Evolutionary conservation across 495 filamentous ascomycete genomes (phyloP).

Genomic region (Tetracladium marchalianum): DNA sequence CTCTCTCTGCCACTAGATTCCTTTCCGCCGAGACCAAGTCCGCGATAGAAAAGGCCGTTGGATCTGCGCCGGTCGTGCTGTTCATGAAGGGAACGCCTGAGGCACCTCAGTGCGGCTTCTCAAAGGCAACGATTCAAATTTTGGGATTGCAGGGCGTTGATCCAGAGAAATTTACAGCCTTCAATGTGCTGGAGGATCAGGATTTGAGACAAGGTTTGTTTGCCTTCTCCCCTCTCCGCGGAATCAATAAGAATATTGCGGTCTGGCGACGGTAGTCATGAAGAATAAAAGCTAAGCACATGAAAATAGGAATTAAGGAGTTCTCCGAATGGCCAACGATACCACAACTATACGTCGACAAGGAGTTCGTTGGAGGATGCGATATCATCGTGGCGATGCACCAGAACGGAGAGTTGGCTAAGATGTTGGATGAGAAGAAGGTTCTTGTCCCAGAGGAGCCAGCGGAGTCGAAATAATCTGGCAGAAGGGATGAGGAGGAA

Average conservation of each 20-base stretch:
- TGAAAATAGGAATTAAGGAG: slow-evolving; percentile 76
- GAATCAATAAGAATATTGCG: background rate
- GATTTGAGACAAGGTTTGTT: slow-evolving; percentile 74
- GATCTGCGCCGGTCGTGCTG: slow-evolving; percentile 79
- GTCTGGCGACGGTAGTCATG: background rate
- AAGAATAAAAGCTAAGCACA: slow-evolving; percentile 2
- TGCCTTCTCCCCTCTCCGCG: background rate
- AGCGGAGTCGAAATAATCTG: slow-evolving; percentile 5
- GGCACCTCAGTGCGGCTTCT: slow-evolving; percentile 96
- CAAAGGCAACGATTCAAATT: slow-evolving; percentile 88
- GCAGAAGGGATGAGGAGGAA: background rate
- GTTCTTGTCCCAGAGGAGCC: slow-evolving; percentile 52
- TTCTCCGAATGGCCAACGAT: slow-evolving; percentile 99
- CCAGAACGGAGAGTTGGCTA: slow-evolving; percentile 87
- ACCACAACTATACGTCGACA: slow-evolving; percentile 88
- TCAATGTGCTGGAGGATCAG: slow-evolving; percentile 89
- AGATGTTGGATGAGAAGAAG: slow-evolving; percentile 80
- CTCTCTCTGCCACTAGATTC: slow-evolving; percentile 9
- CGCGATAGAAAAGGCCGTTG: slow-evolving; percentile 82
- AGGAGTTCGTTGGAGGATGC: slow-evolving; percentile 93
- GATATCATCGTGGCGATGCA: slow-evolving; percentile 98
- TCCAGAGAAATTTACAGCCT: slow-evolving; percentile 91
- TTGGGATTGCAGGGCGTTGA: slow-evolving; percentile 90
- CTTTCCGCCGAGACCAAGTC: slow-evolving; percentile 66
- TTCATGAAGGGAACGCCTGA: slow-evolving; percentile 99